Percentiles rank a stretch among this genome's conserved stretches.
These are phyloP conservation scores for Parmelia sp. DNA, from an alignment of 495 filamentous ascomycete species.

Conservation along the genomic window DNA sequence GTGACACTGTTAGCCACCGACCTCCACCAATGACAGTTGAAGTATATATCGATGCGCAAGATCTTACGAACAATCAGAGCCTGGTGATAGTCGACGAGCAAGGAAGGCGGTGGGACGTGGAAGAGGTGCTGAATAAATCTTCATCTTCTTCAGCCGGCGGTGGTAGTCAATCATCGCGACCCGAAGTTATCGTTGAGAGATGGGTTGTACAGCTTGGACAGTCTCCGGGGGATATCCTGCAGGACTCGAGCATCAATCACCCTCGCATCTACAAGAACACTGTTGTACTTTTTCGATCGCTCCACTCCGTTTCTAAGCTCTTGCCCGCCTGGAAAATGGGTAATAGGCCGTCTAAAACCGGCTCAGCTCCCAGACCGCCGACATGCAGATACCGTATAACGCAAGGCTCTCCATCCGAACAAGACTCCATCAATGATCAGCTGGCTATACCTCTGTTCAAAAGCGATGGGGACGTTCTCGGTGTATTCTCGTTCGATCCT, in stretches of 20 bases:
- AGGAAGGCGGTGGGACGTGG: slow-evolving; percentile 87
- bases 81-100: slow-evolving; percentile 80
- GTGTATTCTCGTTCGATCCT: slow-evolving; percentile 68
- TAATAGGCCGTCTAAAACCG: slow-evolving; percentile 61
- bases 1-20: slow-evolving; percentile 66
- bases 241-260: slow-evolving; percentile 63
- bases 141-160: slow-evolving; percentile 47
- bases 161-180: slow-evolving; percentile 37
- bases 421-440: slow-evolving; percentile 48
- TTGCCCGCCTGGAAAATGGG: slow-evolving; percentile 85
- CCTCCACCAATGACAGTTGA: slow-evolving; percentile 88
- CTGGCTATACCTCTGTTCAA: slow-evolving; percentile 68
- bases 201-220: slow-evolving; percentile 79
- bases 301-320: slow-evolving; percentile 79
- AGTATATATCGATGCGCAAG: slow-evolving; percentile 75
- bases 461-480: slow-evolving; percentile 58
- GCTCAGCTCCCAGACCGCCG: slow-evolving; percentile 52
- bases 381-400: slow-evolving; percentile 74
- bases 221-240: slow-evolving; percentile 42
- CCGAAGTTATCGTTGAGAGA: slow-evolving; percentile 78
- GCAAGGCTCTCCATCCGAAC: slow-evolving; percentile 46
- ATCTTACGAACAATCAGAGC: slow-evolving; percentile 76
- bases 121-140: slow-evolving; percentile 68
- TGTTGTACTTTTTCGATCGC: slow-evolving; percentile 86
- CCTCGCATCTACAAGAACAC: slow-evolving; percentile 93